These are phyloP conservation scores for Puccinellia tenuiflora DNA, from an alignment of 176 grass and related monocot species.

Conservation along the genomic window DNA sequence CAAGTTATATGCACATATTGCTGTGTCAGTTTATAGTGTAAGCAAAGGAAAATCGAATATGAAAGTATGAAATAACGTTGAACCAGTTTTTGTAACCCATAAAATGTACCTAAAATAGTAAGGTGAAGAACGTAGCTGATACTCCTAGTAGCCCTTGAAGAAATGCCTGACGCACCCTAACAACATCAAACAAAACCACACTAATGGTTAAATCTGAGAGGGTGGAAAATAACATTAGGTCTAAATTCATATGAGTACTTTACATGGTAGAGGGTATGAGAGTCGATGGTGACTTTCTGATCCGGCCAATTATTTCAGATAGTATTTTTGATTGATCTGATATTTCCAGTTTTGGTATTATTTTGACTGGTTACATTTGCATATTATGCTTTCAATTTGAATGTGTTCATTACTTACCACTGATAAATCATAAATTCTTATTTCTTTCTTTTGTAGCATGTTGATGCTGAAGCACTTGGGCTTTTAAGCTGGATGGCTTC, in stretches of 20 bases:
- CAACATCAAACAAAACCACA: neutral
- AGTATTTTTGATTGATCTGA: neutral
- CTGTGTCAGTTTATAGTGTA: constrained; percentile 7
- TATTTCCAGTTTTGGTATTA: neutral
- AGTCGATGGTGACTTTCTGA: constrained; percentile 1
- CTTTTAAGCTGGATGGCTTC: constrained; percentile 90
- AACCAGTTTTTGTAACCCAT: neutral
- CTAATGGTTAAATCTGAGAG: neutral
- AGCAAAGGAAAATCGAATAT: neutral
- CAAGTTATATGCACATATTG: neutral
- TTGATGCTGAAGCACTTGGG: constrained; percentile 72
- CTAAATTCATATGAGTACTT: neutral
- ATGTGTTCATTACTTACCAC: constrained; percentile 12
- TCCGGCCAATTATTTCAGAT: neutral
- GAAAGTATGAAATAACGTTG: neutral
- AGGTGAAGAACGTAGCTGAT: neutral
- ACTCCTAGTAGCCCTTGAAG: neutral
- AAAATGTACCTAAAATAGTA: neutral
- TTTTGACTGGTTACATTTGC: neutral
- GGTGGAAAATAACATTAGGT: neutral
- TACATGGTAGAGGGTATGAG: neutral
- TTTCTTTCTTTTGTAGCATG: constrained; percentile 40
- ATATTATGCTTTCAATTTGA: neutral
- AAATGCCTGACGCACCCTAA: neutral
- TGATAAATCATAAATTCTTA: constrained; percentile 2